phyloP scores from a whole-genome alignment of 2,329 filamentous ascomycete genomes.

The Sporothrix brunneoviolacea region DNA sequence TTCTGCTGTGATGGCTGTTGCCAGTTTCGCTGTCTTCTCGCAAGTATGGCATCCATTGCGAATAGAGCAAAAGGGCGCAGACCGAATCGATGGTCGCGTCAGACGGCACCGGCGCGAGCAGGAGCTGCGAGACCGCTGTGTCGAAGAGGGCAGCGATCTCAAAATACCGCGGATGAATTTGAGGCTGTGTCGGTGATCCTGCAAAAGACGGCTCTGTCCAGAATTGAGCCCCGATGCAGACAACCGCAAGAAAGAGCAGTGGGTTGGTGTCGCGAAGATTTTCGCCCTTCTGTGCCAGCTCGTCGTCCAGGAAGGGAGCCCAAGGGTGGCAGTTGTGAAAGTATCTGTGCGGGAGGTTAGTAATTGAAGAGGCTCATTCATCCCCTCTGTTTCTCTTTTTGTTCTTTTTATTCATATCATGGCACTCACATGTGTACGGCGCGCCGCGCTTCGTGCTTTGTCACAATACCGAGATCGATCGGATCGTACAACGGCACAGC shows the following conservation, averaged over 20 bases:
- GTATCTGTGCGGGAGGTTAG: too few species aligned
- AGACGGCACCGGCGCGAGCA: neutral
- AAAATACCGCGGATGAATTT: neutral
- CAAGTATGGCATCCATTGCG: conserved; percentile 8
- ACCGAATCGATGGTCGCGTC: neutral
- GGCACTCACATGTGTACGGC: neutral
- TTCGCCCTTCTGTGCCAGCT: neutral
- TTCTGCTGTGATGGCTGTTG: too few species aligned
- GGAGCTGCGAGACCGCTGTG: neutral
- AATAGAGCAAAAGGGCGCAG: neutral
- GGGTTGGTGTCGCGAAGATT: neutral
- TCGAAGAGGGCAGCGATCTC: neutral
- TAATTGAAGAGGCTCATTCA: too few species aligned
- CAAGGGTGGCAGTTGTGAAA: conserved; percentile 2
- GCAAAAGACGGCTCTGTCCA: neutral
- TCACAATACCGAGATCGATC: neutral
- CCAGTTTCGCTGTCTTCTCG: neutral
- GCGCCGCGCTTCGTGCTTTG: neutral
- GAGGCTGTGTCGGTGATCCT: too few species aligned
- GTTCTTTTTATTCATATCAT: neutral
- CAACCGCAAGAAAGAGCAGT: neutral
- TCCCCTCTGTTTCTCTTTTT: too few species aligned
- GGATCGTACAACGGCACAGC: neutral
- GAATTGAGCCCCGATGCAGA: neutral
- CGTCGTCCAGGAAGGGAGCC: neutral